Evolutionary conservation across 2,329 filamentous ascomycete species (phyloP).

Genomic region (Microsporum ferrugineum): DNA sequence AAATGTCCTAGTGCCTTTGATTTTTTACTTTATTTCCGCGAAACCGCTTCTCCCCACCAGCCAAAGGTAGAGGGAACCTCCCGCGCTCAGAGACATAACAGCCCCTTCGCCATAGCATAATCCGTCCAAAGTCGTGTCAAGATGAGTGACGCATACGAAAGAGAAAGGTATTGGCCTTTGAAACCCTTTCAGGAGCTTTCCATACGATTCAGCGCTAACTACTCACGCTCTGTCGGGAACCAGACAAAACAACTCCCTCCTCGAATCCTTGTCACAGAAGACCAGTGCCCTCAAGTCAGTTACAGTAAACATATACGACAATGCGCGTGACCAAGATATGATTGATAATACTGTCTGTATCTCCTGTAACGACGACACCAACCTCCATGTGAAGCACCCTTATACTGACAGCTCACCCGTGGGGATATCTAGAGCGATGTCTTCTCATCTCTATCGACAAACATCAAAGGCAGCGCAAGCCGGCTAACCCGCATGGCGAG

Average conservation of each 20-base stretch:
- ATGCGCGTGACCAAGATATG: slow-evolving; percentile 74
- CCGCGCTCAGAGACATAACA: background rate
- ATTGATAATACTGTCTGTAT: slow-evolving; percentile 70
- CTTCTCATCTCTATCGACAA: slow-evolving; percentile 75
- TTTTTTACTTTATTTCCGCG: no score
- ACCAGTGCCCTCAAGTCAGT: slow-evolving; percentile 85
- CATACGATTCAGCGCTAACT: background rate
- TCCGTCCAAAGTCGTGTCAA: slow-evolving; percentile 1
- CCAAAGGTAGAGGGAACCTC: background rate
- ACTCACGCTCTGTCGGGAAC: background rate
- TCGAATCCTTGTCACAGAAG: slow-evolving; percentile 82
- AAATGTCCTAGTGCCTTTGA: no score
- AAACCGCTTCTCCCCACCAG: background rate
- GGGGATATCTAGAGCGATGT: slow-evolving; percentile 56
- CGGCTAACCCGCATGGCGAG: slow-evolving; percentile 83
- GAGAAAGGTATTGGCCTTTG: slow-evolving; percentile 45
- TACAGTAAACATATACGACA: slow-evolving; percentile 96
- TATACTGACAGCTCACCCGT: background rate
- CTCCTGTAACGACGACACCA: background rate
- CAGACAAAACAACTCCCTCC: slow-evolving; percentile 80
- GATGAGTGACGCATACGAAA: slow-evolving; percentile 69
- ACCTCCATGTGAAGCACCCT: background rate
- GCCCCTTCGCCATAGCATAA: background rate
- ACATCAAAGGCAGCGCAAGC: slow-evolving; percentile 70
- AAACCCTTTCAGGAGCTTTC: background rate